Evolutionary conservation across 805 yeast genomes (phyloP).

Genomic region (Candida hungchunana): DNA sequence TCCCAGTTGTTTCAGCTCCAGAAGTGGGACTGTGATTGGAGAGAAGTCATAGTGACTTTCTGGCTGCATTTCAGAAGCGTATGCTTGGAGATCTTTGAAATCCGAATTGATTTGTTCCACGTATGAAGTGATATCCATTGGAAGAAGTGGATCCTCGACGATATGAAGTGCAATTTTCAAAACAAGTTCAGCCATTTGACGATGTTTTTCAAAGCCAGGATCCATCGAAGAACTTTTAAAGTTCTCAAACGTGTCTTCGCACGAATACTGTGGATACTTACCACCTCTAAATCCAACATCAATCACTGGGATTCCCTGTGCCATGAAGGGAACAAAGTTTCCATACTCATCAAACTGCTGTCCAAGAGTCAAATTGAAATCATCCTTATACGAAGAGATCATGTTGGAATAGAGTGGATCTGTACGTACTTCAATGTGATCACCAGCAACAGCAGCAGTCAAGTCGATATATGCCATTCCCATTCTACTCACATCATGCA

Average conservation of each 20-base stretch:
- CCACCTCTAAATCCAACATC: constrained; percentile 44
- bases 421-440: constrained; percentile 44
- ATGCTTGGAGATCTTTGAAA: constrained; percentile 42
- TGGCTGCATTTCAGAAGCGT: constrained; percentile 27
- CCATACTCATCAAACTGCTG: constrained; percentile 40
- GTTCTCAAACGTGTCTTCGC: constrained; percentile 60
- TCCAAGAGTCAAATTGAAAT: constrained; percentile 47
- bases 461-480: constrained; percentile 73
- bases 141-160: constrained; percentile 75
- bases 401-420: constrained; percentile 22
- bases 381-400: constrained; percentile 29
- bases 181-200: constrained; percentile 50
- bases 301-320: constrained; percentile 63
- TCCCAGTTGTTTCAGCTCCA: constrained; percentile 41
- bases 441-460: constrained; percentile 55
- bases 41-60: constrained; percentile 27
- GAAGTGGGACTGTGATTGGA: constrained; percentile 27
- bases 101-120: constrained; percentile 41
- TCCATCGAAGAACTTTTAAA: constrained; percentile 47
- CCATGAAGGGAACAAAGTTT: constrained; percentile 65
- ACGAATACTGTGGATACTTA: constrained; percentile 47
- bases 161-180: constrained; percentile 50
- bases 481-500: constrained; percentile 50
- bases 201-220: constrained; percentile 50
- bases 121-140: constrained; percentile 52